These are phyloP conservation scores for Parmelia sp. DNA, from an alignment of 495 filamentous ascomycete genomes.

Conservation along the genomic window DNA sequence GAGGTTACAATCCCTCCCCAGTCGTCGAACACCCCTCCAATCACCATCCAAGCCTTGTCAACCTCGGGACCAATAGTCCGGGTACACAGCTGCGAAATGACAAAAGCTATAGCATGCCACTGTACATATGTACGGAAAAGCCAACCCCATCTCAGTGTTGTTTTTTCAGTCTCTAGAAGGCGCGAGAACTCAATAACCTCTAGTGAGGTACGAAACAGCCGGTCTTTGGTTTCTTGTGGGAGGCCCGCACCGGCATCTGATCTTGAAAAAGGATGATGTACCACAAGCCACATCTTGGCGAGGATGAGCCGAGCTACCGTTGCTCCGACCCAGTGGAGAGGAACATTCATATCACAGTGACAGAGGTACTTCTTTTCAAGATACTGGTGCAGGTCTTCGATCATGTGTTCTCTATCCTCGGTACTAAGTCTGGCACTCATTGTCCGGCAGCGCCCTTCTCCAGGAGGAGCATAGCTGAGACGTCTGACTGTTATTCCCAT, in stretches of 20 bases:
- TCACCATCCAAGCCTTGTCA: constrained; percentile 49
- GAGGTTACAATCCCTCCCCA: constrained; percentile 38
- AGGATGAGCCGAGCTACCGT: constrained; percentile 38
- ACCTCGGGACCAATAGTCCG: constrained; percentile 45
- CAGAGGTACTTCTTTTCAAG: constrained; percentile 41
- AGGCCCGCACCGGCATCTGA: constrained; percentile 29
- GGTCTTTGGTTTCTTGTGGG: constrained; percentile 56
- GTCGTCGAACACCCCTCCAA: constrained; percentile 39
- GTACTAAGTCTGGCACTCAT: constrained; percentile 29
- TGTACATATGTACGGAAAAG: constrained; percentile 53
- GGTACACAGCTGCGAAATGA: constrained; percentile 46
- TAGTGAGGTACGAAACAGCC: constrained; percentile 52
- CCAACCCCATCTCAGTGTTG: constrained; percentile 54
- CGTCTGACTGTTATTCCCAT: constrained; percentile 32
- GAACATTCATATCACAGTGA: constrained; percentile 34
- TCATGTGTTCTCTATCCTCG: constrained; percentile 40
- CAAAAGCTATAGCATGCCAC: constrained; percentile 54
- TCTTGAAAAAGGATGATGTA: constrained; percentile 35
- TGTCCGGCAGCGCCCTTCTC: constrained; percentile 20
- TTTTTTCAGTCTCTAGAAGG: constrained; percentile 41
- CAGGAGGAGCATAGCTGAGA: constrained; percentile 28
- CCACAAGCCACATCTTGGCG: constrained; percentile 33
- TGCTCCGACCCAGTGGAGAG: constrained; percentile 41
- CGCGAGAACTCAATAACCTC: constrained; percentile 54
- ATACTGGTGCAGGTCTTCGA: constrained; percentile 38